A percentile compares a stretch with the other conserved stretches of the same genome.
Conservation (phyloP, 495 filamentous ascomycete genomes). For the Aspergillus sclerotiicarbonarius region DNA sequence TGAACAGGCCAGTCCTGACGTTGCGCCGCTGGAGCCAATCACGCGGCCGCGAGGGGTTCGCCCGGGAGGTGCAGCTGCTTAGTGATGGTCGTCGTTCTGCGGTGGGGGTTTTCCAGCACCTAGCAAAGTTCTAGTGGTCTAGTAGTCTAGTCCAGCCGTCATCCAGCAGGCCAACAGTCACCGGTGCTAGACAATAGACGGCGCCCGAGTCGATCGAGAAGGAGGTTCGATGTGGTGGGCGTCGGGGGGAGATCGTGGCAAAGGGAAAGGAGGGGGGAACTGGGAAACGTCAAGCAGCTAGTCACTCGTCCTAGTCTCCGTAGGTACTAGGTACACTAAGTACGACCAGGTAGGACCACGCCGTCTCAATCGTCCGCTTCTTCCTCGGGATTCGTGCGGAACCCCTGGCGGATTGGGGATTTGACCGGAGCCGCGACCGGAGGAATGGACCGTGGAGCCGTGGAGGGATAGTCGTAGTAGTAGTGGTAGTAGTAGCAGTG, state of each 20-base stretch:
- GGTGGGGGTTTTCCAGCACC: too few species aligned
- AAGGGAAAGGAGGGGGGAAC: constrained; percentile 16
- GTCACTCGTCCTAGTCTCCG: background rate
- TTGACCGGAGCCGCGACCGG: too few species aligned
- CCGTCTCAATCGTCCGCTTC: too few species aligned
- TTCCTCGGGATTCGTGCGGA: too few species aligned
- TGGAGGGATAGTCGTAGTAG: too few species aligned
- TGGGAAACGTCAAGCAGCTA: background rate
- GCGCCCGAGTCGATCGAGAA: background rate
- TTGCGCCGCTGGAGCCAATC: constrained; percentile 25
- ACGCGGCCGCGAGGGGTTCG: constrained; percentile 20
- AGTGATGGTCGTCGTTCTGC: background rate
- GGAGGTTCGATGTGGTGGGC: constrained; percentile 1
- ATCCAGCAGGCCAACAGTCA: too few species aligned
- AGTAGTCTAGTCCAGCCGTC: background rate
- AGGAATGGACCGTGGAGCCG: too few species aligned
- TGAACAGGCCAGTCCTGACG: constrained; percentile 27
- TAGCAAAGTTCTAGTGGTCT: background rate
- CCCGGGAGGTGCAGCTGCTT: constrained; percentile 8
- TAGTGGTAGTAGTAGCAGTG: too few species aligned
- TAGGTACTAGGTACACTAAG: background rate
- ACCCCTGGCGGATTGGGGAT: too few species aligned
- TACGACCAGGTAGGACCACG: too few species aligned
- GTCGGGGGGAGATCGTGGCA: constrained; percentile 5
- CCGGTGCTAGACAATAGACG: too few species aligned